Conservation (phyloP, 2,329 filamentous ascomycete species). For the Pseudopithomyces chartarum region DNA sequence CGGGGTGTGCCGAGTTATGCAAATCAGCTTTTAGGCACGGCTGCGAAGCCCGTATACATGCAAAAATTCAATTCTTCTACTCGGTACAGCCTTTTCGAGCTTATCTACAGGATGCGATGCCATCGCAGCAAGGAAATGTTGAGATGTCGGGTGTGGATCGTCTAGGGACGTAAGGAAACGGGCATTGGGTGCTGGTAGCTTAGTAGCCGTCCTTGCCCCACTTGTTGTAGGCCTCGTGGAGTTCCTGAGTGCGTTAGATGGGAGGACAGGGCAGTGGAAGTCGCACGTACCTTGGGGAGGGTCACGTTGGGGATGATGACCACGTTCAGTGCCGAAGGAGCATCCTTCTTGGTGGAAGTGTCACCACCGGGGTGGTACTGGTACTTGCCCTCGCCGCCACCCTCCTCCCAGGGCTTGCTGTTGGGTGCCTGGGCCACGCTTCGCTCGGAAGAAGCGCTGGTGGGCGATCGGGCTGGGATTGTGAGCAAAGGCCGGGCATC, state of each 20-base stretch:
- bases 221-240: conserved; percentile 99
- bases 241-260: conserved; percentile 59
- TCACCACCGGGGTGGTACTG: conserved; percentile 79
- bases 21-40: not conserved
- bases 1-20: too few species aligned
- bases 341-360: conserved; percentile 77
- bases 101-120: conserved; percentile 17
- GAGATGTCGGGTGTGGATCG: conserved; percentile 13
- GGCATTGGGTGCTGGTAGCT: conserved; percentile 1
- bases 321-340: conserved; percentile 92
- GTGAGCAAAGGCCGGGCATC: conserved; percentile 1
- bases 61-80: conserved; percentile 17
- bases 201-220: conserved; percentile 95
- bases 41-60: not conserved
- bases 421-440: conserved; percentile 73
- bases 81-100: conserved; percentile 15
- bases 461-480: conserved; percentile 76
- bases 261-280: not conserved
- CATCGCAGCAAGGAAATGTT: conserved; percentile 14
- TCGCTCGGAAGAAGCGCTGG: conserved; percentile 80
- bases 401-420: conserved; percentile 91
- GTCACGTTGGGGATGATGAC: conserved; percentile 94
- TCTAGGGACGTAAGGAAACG: conserved; percentile 17
- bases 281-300: conserved; percentile 68
- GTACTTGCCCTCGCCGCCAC: conserved; percentile 62